Evolutionary conservation across 1,139 yeast species (phyloP).

Genomic region (Suhomyces chickasaworum): DNA sequence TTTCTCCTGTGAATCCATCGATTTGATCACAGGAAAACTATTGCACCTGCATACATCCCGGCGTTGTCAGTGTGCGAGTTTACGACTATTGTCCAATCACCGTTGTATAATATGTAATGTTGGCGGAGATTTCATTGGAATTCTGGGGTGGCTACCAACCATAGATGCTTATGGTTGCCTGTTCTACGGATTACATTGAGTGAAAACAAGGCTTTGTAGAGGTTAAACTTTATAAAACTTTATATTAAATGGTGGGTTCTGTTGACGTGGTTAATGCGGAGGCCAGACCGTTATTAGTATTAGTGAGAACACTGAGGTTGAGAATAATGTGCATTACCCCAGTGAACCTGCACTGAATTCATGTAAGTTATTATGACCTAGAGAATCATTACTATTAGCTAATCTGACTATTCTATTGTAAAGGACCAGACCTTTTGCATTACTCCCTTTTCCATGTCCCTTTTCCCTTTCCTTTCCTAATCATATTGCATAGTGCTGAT

Average conservation of each 20-base stretch:
- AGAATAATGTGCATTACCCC: too few species aligned
- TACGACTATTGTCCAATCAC: constrained; percentile 11
- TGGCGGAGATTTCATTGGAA: not conserved
- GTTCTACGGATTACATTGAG: not conserved
- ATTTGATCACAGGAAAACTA: constrained; percentile 6
- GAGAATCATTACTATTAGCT: too few species aligned
- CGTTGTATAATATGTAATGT: constrained; percentile 8
- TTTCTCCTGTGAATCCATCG: constrained; percentile 7
- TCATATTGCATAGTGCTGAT: not conserved
- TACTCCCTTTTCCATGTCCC: too few species aligned
- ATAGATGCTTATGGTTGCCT: not conserved
- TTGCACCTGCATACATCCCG: constrained; percentile 7
- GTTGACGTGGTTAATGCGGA: too few species aligned
- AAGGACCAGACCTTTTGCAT: too few species aligned
- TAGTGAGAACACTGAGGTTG: not conserved
- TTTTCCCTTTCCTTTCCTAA: too few species aligned
- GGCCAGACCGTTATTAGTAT: not conserved
- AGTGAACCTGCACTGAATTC: too few species aligned
- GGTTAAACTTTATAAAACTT: not conserved
- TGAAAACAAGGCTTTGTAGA: not conserved
- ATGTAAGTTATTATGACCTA: too few species aligned
- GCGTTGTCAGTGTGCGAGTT: constrained; percentile 8
- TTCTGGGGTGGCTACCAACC: constrained; percentile 1
- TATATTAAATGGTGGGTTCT: too few species aligned
- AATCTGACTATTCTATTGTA: too few species aligned